A percentile compares a stretch with the other conserved stretches of the same genome.
phyloP scores from a whole-genome alignment of 345 rosid species.

The Camelina neglecta region DNA sequence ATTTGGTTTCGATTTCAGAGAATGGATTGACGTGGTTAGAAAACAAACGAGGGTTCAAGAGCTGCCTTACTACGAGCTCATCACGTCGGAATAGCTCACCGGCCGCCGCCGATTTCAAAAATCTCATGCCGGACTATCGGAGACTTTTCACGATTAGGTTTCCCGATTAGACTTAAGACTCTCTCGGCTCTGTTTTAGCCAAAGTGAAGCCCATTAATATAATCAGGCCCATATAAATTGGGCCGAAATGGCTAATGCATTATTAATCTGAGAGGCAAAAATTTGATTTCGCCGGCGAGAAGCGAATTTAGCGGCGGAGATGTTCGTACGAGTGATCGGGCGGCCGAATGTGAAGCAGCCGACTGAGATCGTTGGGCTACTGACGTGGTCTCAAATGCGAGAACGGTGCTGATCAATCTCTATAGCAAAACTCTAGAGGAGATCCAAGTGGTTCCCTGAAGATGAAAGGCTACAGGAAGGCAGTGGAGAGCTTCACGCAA shows the following conservation, averaged over 20 bases:
- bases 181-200: neutral
- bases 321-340: slow-evolving; percentile 73
- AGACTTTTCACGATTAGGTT: neutral
- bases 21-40: slow-evolving; percentile 1
- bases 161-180: neutral
- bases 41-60: slow-evolving; percentile 14
- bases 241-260: neutral
- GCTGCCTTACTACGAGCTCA: slow-evolving; percentile 2
- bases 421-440: slow-evolving; percentile 80
- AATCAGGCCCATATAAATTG: neutral
- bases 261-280: neutral
- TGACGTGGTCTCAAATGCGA: slow-evolving; percentile 88
- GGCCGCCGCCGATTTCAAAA: slow-evolving; percentile 28
- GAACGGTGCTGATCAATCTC: slow-evolving; percentile 62
- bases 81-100: slow-evolving; percentile 27
- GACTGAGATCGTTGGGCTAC: slow-evolving; percentile 83
- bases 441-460: slow-evolving; percentile 74
- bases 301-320: slow-evolving; percentile 28
- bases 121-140: slow-evolving; percentile 27
- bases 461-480: slow-evolving; percentile 89
- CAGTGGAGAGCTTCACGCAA: slow-evolving; percentile 81
- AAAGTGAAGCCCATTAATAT: neutral
- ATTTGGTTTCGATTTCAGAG: slow-evolving; percentile 46
- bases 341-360: slow-evolving; percentile 89
- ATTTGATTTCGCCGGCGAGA: slow-evolving; percentile 20